Evolutionary conservation across 2,329 filamentous ascomycete species (phyloP), one percentile per base, ranked within the genome.

Genomic region (Fonsecaea pedrosoi): DNA sequence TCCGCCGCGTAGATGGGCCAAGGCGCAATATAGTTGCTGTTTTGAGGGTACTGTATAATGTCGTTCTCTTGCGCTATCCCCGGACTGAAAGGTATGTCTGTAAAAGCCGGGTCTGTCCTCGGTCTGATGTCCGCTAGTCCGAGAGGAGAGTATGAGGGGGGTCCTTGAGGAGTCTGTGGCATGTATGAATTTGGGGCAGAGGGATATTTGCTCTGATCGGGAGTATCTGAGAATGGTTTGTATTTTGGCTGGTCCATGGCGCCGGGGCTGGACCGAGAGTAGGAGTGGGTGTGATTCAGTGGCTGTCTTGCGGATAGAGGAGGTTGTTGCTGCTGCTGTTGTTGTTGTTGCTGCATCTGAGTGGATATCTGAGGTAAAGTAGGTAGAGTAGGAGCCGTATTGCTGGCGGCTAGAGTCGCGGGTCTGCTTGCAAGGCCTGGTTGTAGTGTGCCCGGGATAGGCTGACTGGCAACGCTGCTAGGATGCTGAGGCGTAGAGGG

Each of bases 1-100:
- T 99, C 95, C 74, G 96, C 94, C 12, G 95, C 94, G 78, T 98
- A 99, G 63, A 96, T 89, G 13, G 93, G 90, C 92, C 95, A 99
- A 0, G 94, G 94, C 4, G 94, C 93, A 70, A 96, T 82, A 76
- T 97, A 97, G 77, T 94, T 97, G 83, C 92, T 96, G 70, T 94
- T 96, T 5, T 76, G 91, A 79, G 76, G 90, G 78, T 79, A 87
- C 82, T 69, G 87, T 77, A 76, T 87, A 86, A 87, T 86, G 60
- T 88, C 83, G 74, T 93, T 91, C 75, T 90, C 90, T 60, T 86
- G 84, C 71, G 78, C 83, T 78, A 79, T 78, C 54, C 82, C 82
- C 2, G 84, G 82, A 37, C 89, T 89, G 50, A 88, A 84, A 13
- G 86, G 82, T 58, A 88, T 87, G 72, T 96, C 92, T 18, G 89